Evolutionary conservation across 257 asterid genomes (phyloP), one percentile per base, ranked within the genome.

Genomic region (Prunella vulgaris): DNA sequence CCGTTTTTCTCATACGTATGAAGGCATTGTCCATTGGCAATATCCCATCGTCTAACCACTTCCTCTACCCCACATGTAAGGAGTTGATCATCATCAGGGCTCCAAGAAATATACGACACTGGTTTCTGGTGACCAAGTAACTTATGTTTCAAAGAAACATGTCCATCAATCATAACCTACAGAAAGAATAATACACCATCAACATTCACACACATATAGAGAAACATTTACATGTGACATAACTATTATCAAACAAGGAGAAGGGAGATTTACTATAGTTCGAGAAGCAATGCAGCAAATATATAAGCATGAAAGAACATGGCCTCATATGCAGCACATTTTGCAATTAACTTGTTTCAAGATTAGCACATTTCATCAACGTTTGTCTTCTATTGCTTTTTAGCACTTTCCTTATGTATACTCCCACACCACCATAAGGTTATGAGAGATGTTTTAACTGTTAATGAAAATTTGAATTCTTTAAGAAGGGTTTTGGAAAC

Each of bases 31-130:
- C 97, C 97, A 27, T 88, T 79, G 54, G 76, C 71, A 72, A 84
- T 78, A 76, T 88, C 93, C 99, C 99, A 93, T 57, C 95, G 80
- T 75, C 90, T 80, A 51, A 93, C 89, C 22, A 75, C 74, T 80
- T 93, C 97, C 68, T 93, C 97, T 64, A 65, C 81, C 67, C 96
- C 99, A 81, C 97, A 89, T 21, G 96, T 93, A 21, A 93, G 96
- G 56, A 93, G 76, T 76, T 93, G 96, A 32, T 67, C 65, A 71
- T 87, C 84, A 74, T 86, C 88, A 20, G 89, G 95, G 79, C 95
- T 87, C 99, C 99, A 93, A 24, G 96, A 82, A 64, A 90, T 81
- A 72, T 70, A 86, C 69, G 86, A 83, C 62, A 87, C 95, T 7
- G 99, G 90, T 77, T 84, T 89, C 64, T 79, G 87, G 78, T 90